Conservation (phyloP, 2,329 filamentous ascomycete species). For the Venturia carpophila region DNA sequence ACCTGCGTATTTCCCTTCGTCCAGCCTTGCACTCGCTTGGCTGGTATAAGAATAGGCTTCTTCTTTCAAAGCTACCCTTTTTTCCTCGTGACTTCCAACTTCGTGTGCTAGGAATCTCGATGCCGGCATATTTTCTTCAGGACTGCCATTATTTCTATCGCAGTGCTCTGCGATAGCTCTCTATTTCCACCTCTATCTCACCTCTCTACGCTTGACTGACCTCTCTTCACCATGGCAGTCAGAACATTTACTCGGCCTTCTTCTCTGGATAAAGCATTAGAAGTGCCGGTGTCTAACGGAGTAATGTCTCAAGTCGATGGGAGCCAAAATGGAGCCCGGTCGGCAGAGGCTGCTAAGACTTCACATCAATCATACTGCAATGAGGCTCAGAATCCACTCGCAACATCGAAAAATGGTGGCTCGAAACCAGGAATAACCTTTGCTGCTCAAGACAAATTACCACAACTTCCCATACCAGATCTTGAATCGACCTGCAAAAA, state of each 20-base stretch:
- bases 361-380: constrained; percentile 41
- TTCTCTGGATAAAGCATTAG: constrained; percentile 63
- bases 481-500: constrained; percentile 68
- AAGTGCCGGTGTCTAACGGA: constrained; percentile 34
- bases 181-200: constrained; percentile 70
- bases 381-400: constrained; percentile 41
- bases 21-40: constrained; percentile 8
- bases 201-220: constrained; percentile 58
- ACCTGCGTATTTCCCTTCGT: constrained; percentile 14
- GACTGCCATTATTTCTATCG: constrained; percentile 92
- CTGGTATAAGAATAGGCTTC: not conserved
- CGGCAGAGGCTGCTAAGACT: constrained; percentile 47
- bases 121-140: constrained; percentile 75
- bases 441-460: constrained; percentile 76
- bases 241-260: constrained; percentile 64
- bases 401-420: constrained; percentile 43
- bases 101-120: constrained; percentile 40
- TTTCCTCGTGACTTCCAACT: not conserved
- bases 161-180: constrained; percentile 78
- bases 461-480: constrained; percentile 88
- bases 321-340: constrained; percentile 31
- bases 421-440: constrained; percentile 74
- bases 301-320: constrained; percentile 30
- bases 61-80: not conserved
- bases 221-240: constrained; percentile 54